phyloP scores from a whole-genome alignment of 2,329 filamentous ascomycete genomes.

The Colletotrichum falcatum region DNA sequence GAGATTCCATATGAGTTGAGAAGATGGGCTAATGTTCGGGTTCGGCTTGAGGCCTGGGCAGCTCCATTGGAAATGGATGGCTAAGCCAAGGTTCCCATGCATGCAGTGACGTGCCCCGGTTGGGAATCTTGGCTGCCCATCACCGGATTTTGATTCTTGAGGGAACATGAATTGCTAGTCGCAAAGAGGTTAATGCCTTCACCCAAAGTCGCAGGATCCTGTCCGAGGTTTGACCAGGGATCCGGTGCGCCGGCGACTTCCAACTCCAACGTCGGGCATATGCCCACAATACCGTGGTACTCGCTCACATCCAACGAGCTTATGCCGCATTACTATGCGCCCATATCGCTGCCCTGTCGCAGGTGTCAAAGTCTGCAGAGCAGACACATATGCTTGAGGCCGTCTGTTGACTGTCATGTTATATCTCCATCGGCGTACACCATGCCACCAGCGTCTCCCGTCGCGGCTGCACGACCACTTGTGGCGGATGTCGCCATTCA shows the following conservation, averaged over 20 bases:
- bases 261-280: not conserved
- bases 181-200: too few relatives aligned
- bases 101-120: not conserved
- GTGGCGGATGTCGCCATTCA: conserved; percentile 38
- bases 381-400: not conserved
- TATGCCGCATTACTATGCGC: not conserved
- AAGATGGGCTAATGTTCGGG: not conserved
- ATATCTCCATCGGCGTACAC: too few relatives aligned
- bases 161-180: not conserved
- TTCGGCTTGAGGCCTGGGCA: not conserved
- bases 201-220: not conserved
- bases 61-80: not conserved
- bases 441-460: too few relatives aligned
- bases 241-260: not conserved
- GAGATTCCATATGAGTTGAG: not conserved
- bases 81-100: conserved; percentile 1
- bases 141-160: not conserved
- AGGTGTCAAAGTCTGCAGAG: not conserved
- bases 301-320: not conserved
- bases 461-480: too few relatives aligned
- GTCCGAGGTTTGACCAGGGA: too few relatives aligned
- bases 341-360: not conserved
- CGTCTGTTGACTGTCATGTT: not conserved
- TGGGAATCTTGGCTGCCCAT: not conserved
- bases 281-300: not conserved